phyloP scores from a whole-genome alignment of 257 asterid species.

The Nicotiana sylvestris region DNA sequence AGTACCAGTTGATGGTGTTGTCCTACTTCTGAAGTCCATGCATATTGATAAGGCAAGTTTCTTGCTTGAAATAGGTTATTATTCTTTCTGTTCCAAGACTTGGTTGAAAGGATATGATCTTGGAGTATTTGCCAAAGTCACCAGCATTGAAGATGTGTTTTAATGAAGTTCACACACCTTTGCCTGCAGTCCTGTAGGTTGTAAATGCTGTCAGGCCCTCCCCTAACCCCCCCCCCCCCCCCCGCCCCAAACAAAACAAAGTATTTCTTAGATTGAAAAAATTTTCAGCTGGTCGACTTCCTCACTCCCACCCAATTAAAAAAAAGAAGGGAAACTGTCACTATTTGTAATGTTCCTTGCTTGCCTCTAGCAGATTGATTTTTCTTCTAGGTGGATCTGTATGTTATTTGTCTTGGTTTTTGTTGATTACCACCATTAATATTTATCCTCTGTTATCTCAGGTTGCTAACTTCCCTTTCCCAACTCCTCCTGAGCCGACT shows the following conservation, averaged over 20 bases:
- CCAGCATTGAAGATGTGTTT: neutral
- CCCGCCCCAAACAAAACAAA: neutral
- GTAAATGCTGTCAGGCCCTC: neutral
- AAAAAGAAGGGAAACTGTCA: neutral
- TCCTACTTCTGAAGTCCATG: constrained; percentile 94
- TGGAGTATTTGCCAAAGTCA: neutral
- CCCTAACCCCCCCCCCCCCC: neutral
- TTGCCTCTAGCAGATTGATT: neutral
- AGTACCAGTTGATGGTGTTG: constrained; percentile 94
- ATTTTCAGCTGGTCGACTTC: neutral
- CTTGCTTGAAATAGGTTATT: neutral
- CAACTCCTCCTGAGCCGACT: constrained; percentile 75
- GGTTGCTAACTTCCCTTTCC: constrained; percentile 93
- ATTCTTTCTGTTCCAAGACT: neutral
- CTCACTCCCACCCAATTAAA: neutral
- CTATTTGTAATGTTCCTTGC: neutral
- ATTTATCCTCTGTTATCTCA: constrained; percentile 24
- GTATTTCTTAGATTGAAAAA: neutral
- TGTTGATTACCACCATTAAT: neutral
- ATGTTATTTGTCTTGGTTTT: neutral
- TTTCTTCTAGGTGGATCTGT: neutral
- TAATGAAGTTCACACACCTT: too few species aligned
- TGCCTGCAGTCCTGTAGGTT: neutral
- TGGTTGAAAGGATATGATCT: neutral
- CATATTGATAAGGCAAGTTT: constrained; percentile 68